These are phyloP conservation scores for Raphanus hybrid DNA, from an alignment of 441 rosid genomes.

Conservation along the genomic window DNA sequence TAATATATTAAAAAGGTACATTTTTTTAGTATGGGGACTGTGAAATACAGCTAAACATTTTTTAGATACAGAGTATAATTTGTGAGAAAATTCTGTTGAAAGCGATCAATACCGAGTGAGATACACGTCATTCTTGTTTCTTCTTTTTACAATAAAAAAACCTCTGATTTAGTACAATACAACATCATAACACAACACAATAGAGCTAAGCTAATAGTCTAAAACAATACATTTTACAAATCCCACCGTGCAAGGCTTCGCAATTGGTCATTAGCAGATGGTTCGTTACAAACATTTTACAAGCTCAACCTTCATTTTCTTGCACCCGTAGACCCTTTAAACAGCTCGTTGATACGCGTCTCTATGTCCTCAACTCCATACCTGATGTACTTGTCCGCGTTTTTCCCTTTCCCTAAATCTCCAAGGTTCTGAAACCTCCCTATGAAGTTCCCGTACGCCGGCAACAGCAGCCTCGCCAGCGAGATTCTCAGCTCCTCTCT, in stretches of 20 bases:
- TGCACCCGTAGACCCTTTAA: conserved; percentile 62
- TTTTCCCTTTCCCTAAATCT: conserved; percentile 71
- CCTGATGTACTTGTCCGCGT: conserved; percentile 55
- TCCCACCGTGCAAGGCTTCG: conserved; percentile 30
- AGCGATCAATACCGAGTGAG: background rate
- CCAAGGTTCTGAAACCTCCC: conserved; percentile 62
- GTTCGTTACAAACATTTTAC: conserved; percentile 8
- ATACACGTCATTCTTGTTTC: background rate
- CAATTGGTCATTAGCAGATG: conserved; percentile 30
- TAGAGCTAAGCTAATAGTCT: conserved; percentile 19
- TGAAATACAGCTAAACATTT: too few species aligned
- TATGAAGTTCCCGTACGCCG: conserved; percentile 66
- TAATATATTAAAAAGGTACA: too few species aligned
- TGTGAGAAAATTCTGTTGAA: background rate
- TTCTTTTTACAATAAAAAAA: conserved; percentile 4
- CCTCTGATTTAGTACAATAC: conserved; percentile 13
- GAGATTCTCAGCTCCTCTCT: conserved; percentile 65
- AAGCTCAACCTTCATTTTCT: conserved; percentile 43
- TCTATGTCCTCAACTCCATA: conserved; percentile 63
- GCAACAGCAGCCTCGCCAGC: conserved; percentile 54
- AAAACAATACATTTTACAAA: conserved; percentile 34
- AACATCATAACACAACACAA: conserved; percentile 18
- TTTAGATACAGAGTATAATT: background rate
- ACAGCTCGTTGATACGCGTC: conserved; percentile 58
- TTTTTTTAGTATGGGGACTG: too few species aligned